Conservation (phyloP, 2,329 filamentous ascomycete genomes). For the Metarhizium anisopliae region DNA sequence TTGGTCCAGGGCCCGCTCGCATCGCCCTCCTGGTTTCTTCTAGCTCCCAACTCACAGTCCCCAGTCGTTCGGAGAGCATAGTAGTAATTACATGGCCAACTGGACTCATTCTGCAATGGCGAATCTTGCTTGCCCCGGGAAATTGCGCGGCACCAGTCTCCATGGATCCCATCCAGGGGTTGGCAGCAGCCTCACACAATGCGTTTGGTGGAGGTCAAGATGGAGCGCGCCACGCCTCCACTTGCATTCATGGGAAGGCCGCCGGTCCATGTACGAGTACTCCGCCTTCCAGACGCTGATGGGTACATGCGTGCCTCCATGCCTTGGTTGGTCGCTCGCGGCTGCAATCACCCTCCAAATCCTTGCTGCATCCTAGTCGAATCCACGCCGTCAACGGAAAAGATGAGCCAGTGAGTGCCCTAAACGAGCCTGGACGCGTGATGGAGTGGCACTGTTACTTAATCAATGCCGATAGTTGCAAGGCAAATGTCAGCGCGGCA, state of each 20-base stretch:
- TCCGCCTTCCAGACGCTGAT: background rate
- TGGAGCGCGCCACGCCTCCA: conserved; percentile 3
- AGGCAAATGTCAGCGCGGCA: too few relatives aligned
- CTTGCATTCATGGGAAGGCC: background rate
- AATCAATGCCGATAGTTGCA: background rate
- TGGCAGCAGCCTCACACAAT: conserved; percentile 5
- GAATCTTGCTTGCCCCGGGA: conserved; percentile 11
- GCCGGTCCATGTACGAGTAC: background rate
- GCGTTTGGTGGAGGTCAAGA: conserved; percentile 4
- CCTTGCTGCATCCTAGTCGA: background rate
- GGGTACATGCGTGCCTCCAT: too few relatives aligned
- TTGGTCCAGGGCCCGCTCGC: background rate
- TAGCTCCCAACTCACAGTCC: too few relatives aligned
- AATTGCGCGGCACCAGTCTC: conserved; percentile 10
- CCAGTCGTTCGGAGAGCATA: background rate
- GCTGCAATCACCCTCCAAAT: background rate
- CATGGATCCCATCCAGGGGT: background rate
- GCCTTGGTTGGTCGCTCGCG: background rate
- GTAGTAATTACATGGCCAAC: background rate
- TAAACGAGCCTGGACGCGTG: background rate
- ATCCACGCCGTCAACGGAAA: background rate
- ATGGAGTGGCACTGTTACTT: background rate
- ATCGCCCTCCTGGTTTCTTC: background rate
- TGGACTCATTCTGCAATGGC: background rate
- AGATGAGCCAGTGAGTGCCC: background rate